Evolutionary conservation across 2,329 filamentous ascomycete genomes (phyloP).

Genomic region (Talaromyces verruculosus): DNA sequence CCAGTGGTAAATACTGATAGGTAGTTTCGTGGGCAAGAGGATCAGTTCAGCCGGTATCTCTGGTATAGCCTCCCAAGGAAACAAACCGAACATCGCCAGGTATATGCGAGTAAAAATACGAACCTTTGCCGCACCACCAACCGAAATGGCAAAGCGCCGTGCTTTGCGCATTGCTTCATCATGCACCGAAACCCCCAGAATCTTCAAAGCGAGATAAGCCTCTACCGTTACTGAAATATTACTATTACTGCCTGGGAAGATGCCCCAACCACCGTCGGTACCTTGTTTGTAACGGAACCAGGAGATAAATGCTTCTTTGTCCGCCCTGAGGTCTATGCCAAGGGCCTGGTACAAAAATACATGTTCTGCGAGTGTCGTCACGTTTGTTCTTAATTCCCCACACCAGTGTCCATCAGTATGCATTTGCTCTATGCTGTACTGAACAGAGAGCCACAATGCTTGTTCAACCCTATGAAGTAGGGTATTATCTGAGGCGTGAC

Average conservation of each 20-base stretch:
- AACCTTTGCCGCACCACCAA: constrained; percentile 35
- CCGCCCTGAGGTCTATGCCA: constrained; percentile 23
- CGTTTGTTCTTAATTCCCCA: constrained; percentile 28
- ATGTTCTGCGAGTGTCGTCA: constrained; percentile 31
- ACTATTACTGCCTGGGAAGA: not conserved
- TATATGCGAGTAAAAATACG: constrained; percentile 35
- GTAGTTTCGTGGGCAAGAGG: constrained; percentile 29
- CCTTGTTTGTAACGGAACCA: not conserved
- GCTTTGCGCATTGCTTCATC: not conserved
- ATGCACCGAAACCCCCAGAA: not conserved
- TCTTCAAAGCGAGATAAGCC: not conserved
- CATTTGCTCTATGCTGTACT: not conserved
- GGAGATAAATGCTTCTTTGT: not conserved
- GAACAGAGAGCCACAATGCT: not conserved
- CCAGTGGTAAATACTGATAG: constrained; percentile 33
- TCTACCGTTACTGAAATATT: not conserved
- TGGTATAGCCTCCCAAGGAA: constrained; percentile 36
- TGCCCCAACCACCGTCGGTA: not conserved
- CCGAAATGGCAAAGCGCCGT: not conserved
- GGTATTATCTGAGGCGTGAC: not conserved
- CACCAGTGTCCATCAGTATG: constrained; percentile 30
- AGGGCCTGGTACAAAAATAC: constrained; percentile 29
- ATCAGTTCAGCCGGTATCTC: constrained; percentile 38
- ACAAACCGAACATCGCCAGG: constrained; percentile 36
- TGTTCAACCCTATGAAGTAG: not conserved